phyloP scores from a whole-genome alignment of 805 yeast genomes.

The Candida nemodendra region DNA sequence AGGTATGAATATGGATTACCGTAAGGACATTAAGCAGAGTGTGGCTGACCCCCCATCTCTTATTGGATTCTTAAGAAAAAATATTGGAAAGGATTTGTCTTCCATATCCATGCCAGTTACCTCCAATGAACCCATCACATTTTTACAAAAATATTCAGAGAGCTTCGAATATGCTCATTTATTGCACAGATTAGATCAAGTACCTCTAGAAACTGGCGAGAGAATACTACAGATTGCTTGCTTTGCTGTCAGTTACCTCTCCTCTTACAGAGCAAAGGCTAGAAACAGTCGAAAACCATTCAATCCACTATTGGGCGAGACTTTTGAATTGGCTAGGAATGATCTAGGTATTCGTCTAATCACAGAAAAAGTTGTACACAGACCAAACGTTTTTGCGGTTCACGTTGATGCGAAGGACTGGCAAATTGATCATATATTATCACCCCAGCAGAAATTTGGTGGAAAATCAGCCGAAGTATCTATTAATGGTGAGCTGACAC shows the following conservation, averaged over 20 bases:
- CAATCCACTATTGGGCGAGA: constrained; percentile 92
- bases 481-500: constrained; percentile 65
- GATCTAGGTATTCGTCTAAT: constrained; percentile 72
- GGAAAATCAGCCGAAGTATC: constrained; percentile 87
- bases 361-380: constrained; percentile 84
- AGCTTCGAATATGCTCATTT: constrained; percentile 71
- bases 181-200: constrained; percentile 58
- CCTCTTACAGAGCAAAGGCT: constrained; percentile 69
- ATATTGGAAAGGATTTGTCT: constrained; percentile 87
- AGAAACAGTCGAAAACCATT: constrained; percentile 87
- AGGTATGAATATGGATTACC: constrained; percentile 45
- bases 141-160: constrained; percentile 79
- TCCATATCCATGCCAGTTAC: constrained; percentile 92
- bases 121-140: constrained; percentile 86
- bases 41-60: constrained; percentile 77
- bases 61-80: constrained; percentile 75
- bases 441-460: constrained; percentile 89
- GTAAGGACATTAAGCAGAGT: constrained; percentile 58
- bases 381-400: constrained; percentile 83
- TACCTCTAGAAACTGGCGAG: constrained; percentile 51
- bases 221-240: constrained; percentile 68
- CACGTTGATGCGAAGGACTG: constrained; percentile 72
- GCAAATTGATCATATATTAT: constrained; percentile 60
- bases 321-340: constrained; percentile 85
- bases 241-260: constrained; percentile 74